phyloP scores from a whole-genome alignment of 2,329 filamentous ascomycete genomes.

The Sclerotinia borealis region DNA sequence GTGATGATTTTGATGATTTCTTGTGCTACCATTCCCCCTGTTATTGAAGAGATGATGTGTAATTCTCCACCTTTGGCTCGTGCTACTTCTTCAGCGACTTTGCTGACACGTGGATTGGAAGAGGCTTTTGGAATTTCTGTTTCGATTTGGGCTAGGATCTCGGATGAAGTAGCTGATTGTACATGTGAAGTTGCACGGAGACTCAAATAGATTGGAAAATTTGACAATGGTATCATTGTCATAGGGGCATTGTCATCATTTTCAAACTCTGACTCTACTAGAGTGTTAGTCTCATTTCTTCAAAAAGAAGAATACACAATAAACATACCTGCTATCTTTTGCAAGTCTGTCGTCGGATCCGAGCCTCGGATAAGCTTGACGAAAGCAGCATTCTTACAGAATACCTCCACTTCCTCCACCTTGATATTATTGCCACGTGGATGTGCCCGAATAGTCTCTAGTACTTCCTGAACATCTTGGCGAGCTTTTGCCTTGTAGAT shows the following conservation, averaged over 20 bases:
- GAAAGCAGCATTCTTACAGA: constrained; percentile 93
- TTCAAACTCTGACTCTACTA: constrained; percentile 46
- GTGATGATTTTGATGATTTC: constrained; percentile 89
- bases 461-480: constrained; percentile 69
- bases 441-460: constrained; percentile 52
- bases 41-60: constrained; percentile 84
- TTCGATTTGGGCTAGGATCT: constrained; percentile 46
- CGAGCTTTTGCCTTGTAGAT: constrained; percentile 88
- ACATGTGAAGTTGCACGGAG: constrained; percentile 49
- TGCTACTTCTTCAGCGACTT: constrained; percentile 60
- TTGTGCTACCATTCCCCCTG: constrained; percentile 91
- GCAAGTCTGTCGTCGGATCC: constrained; percentile 18
- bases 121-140: constrained; percentile 43
- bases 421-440: constrained; percentile 50
- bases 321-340: constrained; percentile 25
- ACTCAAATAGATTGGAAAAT: constrained; percentile 64
- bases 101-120: constrained; percentile 43
- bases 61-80: constrained; percentile 79
- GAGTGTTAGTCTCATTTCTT: constrained; percentile 24
- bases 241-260: constrained; percentile 47
- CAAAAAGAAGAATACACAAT: neutral
- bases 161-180: constrained; percentile 40
- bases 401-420: constrained; percentile 73
- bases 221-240: constrained; percentile 40
- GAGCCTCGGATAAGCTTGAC: constrained; percentile 71